phyloP scores from a whole-genome alignment of 2,329 filamentous ascomycete species.

The Leptographium galeiforme region DNA sequence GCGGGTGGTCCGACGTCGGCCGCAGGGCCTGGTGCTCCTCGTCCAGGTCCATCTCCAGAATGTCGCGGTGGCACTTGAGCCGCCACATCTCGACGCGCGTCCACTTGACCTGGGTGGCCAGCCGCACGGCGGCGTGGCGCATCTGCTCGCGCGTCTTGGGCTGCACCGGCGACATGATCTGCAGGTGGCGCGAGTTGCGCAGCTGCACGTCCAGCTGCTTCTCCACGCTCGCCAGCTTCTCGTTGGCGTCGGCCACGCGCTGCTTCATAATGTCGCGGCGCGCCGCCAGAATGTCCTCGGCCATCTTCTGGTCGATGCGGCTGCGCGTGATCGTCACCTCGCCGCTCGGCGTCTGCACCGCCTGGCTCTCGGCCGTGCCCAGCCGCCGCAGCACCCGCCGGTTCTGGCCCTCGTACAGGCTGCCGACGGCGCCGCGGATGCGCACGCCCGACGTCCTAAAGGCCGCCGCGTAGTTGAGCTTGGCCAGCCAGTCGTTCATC shows the following conservation, averaged over 20 bases:
- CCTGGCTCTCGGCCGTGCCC: slow-evolving; percentile 42
- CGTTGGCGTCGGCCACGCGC: slow-evolving; percentile 72
- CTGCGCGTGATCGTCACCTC: slow-evolving; percentile 62
- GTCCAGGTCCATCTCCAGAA: slow-evolving; percentile 71
- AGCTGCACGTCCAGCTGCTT: slow-evolving; percentile 72
- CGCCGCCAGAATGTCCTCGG: slow-evolving; percentile 72
- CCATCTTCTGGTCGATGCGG: slow-evolving; percentile 67
- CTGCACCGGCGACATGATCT: slow-evolving; percentile 80
- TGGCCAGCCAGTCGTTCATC: slow-evolving; percentile 92
- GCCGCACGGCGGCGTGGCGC: slow-evolving; percentile 67
- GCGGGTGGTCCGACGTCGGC: slow-evolving; percentile 17
- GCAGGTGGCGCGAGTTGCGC: slow-evolving; percentile 78
- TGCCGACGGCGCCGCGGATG: slow-evolving; percentile 76
- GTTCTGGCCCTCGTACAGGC: slow-evolving; percentile 71
- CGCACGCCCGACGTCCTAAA: slow-evolving; percentile 85
- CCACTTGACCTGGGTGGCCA: slow-evolving; percentile 87
- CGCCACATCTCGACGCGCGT: slow-evolving; percentile 89
- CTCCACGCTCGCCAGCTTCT: slow-evolving; percentile 58
- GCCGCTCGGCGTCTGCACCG: slow-evolving; percentile 57
- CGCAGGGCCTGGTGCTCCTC: slow-evolving; percentile 48
- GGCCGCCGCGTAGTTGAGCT: slow-evolving; percentile 90
- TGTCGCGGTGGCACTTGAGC: slow-evolving; percentile 79
- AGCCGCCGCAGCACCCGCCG: slow-evolving; percentile 59
- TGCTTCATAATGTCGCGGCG: slow-evolving; percentile 70
- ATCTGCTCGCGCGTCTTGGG: slow-evolving; percentile 80